Conservation (phyloP, 345 rosid genomes). For the Geranium rotundifolium region DNA sequence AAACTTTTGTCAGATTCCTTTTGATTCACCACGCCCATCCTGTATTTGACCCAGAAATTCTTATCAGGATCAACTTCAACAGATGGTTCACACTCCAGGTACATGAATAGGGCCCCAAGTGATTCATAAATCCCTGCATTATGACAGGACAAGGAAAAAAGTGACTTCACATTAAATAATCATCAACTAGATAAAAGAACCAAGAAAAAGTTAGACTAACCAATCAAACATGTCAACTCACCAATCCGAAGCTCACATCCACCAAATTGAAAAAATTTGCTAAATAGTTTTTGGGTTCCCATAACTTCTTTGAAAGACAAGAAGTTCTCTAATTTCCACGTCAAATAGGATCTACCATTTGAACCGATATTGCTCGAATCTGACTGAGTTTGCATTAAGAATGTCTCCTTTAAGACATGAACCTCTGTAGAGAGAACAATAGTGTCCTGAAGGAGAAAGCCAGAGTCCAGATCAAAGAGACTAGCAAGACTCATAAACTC, state of each 20-base stretch:
- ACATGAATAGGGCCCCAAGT: neutral
- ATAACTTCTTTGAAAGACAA: constrained; percentile 6
- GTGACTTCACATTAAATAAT: neutral
- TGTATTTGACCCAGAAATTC: constrained; percentile 13
- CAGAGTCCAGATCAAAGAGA: constrained; percentile 14
- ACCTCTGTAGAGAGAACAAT: constrained; percentile 11
- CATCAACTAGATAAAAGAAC: neutral
- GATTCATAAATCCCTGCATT: constrained; percentile 11
- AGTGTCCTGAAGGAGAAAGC: constrained; percentile 10
- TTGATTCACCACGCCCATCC: constrained; percentile 9
- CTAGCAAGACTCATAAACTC: constrained; percentile 11
- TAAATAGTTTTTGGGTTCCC: constrained; percentile 2
- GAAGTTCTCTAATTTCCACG: constrained; percentile 14
- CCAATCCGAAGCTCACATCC: constrained; percentile 15
- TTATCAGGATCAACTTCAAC: constrained; percentile 4
- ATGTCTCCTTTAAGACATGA: constrained; percentile 11
- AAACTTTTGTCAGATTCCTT: constrained; percentile 5
- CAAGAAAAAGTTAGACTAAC: neutral
- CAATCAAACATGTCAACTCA: neutral
- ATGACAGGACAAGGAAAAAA: neutral
- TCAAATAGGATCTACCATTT: neutral
- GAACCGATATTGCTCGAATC: neutral
- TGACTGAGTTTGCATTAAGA: neutral
- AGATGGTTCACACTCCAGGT: constrained; percentile 9
- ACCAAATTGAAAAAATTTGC: constrained; percentile 12